Conservation (phyloP, 2,329 filamentous ascomycete species). For the Cryoendolithus antarcticus region DNA sequence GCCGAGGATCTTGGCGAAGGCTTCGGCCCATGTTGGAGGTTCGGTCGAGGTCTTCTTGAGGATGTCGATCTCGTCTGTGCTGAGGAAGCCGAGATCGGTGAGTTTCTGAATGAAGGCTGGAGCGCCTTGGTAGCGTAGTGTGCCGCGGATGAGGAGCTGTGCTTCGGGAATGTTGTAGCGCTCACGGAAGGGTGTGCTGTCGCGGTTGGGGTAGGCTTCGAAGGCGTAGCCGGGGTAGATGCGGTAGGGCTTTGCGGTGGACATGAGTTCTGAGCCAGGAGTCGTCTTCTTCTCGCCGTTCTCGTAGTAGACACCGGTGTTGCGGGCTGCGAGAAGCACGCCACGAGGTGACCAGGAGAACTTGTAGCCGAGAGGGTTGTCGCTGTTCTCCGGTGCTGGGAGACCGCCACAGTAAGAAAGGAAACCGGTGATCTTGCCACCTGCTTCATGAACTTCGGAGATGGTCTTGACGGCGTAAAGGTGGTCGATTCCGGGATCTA, state of each 20-base stretch:
- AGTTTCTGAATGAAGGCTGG: slow-evolving; percentile 79
- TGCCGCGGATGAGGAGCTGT: slow-evolving; percentile 72
- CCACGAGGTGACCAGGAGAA: slow-evolving; percentile 68
- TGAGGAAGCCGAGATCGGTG: slow-evolving; percentile 81
- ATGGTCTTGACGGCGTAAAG: slow-evolving; percentile 80
- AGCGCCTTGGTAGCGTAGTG: slow-evolving; percentile 79
- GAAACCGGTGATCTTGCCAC: slow-evolving; percentile 77
- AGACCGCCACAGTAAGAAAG: slow-evolving; percentile 76
- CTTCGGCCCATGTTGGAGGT: slow-evolving; percentile 67
- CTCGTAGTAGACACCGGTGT: slow-evolving; percentile 72
- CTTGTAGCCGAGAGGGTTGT: slow-evolving; percentile 93
- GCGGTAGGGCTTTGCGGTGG: slow-evolving; percentile 72
- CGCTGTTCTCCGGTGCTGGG: slow-evolving; percentile 54
- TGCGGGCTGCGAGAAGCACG: slow-evolving; percentile 75
- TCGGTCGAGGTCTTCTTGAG: slow-evolving; percentile 35
- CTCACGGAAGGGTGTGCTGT: slow-evolving; percentile 77
- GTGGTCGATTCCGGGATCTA: slow-evolving; percentile 61
- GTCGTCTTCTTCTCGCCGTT: slow-evolving; percentile 57
- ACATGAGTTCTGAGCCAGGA: slow-evolving; percentile 51
- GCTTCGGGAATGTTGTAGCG: slow-evolving; percentile 88
- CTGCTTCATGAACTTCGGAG: slow-evolving; percentile 70
- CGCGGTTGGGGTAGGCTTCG: slow-evolving; percentile 87
- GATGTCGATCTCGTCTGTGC: slow-evolving; percentile 52
- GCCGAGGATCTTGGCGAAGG: slow-evolving; percentile 63
- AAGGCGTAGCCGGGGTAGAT: slow-evolving; percentile 84